Evolutionary conservation across 2,329 filamentous ascomycete species (phyloP), one percentile per base, ranked within the genome.

Genomic region (Saccharata proteae): DNA sequence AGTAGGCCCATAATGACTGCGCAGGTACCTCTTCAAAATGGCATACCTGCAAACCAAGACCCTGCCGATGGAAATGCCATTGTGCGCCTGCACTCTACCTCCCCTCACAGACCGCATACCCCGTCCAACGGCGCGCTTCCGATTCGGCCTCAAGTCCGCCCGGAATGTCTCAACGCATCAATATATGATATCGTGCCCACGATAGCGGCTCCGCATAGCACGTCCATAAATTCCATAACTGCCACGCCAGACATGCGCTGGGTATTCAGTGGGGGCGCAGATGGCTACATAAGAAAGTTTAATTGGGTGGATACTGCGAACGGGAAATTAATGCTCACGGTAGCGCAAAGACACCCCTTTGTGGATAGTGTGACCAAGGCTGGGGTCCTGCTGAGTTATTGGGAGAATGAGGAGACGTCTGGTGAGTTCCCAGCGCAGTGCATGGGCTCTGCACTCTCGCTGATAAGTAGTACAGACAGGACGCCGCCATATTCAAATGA

Each of bases 301-400:
- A 92, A 98, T 53, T 93, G 90, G 54, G 77, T 82, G 3, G 84
- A 85, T 20, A 94, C 90, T 4, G 86, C 92, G 43, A 98, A 98
- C 51, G 85, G 85, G 41, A 94, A 93, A 58, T 73, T 90, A 19
- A 77, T 88, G 38, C 64, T 98, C 45, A 98, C 90, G 0, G 90
- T 98, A 5, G 90, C 90, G 18, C 90, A 98, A 60, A 71, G 82
- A 29, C 90, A 98, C 51, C 90, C 90, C 0, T 98, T 96, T 47
- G 90, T 98, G 23, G 90, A 98, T 52, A 93, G 83, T 45, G 90
- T 98, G 25, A 83, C 84, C 34, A 98, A 98, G 57, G 86, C 88
- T 2, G 90, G 86, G 2, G 82, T 93, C 5, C 61, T 96, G 29
- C 77, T 94, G 70, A 93, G 82, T 30, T 98, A 98, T 55, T 98